Conservation (phyloP, 148 eudicot species). For the Simmondsia chinensis region DNA sequence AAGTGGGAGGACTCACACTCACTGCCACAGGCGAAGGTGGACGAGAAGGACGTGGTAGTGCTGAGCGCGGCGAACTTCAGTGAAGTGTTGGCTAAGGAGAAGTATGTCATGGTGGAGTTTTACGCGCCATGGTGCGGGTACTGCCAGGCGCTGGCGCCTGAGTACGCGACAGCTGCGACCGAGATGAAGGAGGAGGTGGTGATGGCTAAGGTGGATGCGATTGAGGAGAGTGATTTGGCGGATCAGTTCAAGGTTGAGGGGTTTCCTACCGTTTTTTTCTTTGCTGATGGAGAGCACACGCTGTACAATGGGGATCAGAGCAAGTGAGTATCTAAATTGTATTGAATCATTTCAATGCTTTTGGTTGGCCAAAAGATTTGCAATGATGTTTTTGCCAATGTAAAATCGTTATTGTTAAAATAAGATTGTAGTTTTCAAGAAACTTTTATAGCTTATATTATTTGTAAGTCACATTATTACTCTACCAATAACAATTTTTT, state of each 20-base stretch:
- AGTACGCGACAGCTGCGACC: conserved; percentile 73
- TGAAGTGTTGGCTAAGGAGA: conserved; percentile 30
- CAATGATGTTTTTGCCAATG: no score
- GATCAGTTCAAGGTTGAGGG: conserved; percentile 60
- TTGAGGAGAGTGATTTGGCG: conserved; percentile 53
- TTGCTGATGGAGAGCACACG: conserved; percentile 49
- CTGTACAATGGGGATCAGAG: conserved; percentile 53
- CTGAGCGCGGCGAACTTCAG: conserved; percentile 40
- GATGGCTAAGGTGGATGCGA: conserved; percentile 81
- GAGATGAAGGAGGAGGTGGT: conserved; percentile 54
- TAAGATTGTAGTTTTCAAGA: no score
- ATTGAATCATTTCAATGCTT: no score
- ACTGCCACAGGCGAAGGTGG: conserved; percentile 17
- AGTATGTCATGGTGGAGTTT: conserved; percentile 73
- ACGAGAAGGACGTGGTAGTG: conserved; percentile 69
- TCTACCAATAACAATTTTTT: no score
- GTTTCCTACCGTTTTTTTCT: conserved; percentile 64
- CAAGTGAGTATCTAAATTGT: conserved; percentile 44
- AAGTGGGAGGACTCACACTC: conserved; percentile 17
- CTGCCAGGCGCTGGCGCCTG: conserved; percentile 74
- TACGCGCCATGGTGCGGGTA: conserved; percentile 97
- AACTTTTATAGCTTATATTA: no score
- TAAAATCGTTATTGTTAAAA: no score
- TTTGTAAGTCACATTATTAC: no score
- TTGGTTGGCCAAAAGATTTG: no score